A percentile compares a stretch with the other conserved stretches of the same genome.
These are phyloP conservation scores for Sporisorium exsertum DNA, from an alignment of 1,284 basidiomycete species.

Conservation along the genomic window DNA sequence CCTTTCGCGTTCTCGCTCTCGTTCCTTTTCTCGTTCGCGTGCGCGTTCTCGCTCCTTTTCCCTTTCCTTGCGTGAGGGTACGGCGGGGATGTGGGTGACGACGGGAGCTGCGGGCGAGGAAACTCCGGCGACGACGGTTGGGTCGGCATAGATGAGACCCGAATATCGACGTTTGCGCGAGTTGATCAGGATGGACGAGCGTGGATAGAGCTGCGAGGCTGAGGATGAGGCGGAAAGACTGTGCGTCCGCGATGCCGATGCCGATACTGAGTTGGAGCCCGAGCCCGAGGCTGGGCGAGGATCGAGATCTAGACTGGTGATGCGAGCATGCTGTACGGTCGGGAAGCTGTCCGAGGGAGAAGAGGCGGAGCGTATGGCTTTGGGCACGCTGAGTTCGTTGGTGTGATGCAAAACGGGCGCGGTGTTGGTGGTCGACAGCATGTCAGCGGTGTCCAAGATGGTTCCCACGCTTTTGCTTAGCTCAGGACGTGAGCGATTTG, in stretches of 20 bases:
- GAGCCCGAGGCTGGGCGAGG: constrained; percentile 15
- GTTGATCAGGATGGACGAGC: constrained; percentile 52
- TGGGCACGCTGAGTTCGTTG: constrained; percentile 25
- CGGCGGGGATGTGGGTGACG: constrained; percentile 52
- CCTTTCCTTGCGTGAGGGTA: constrained; percentile 43
- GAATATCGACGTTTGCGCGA: constrained; percentile 41
- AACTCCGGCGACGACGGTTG: constrained; percentile 2
- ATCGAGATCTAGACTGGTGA: constrained; percentile 37
- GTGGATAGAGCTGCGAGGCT: constrained; percentile 24
- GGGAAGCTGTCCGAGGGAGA: constrained; percentile 31
- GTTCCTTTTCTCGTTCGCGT: constrained; percentile 47
- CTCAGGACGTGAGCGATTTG: neutral
- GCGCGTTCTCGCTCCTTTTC: constrained; percentile 51
- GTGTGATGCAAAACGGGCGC: constrained; percentile 32
- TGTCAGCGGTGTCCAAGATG: constrained; percentile 3
- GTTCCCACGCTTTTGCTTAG: neutral
- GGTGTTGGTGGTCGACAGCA: constrained; percentile 38
- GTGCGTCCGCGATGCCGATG: constrained; percentile 6
- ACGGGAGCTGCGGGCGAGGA: constrained; percentile 35
- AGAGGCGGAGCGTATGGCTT: constrained; percentile 33
- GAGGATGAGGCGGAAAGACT: constrained; percentile 31
- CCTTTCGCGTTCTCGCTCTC: constrained; percentile 41
- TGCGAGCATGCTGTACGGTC: constrained; percentile 24
- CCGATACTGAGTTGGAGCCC: neutral
- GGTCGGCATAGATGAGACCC: constrained; percentile 38